Evolutionary conservation across 73 alveolate species (phyloP).

Genomic region (Stentor roeselii): DNA sequence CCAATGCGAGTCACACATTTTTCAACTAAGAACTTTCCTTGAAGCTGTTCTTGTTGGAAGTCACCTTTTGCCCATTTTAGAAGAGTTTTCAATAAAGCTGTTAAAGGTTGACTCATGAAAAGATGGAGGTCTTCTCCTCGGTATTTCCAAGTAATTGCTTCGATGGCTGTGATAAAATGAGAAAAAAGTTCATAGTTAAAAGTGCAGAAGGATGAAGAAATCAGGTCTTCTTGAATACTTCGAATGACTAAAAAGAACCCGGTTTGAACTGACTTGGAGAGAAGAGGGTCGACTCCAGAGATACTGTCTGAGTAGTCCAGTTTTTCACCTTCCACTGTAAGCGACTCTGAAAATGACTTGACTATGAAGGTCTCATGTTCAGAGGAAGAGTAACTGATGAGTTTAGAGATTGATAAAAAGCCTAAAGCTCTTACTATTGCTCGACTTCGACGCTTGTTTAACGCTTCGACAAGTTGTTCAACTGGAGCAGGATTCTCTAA

Average conservation of each 20-base stretch:
- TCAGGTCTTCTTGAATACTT: background rate
- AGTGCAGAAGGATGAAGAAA: too few species aligned
- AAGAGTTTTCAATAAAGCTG: background rate
- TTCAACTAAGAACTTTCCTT: background rate
- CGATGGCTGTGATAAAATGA: background rate
- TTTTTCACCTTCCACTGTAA: background rate
- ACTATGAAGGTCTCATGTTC: background rate
- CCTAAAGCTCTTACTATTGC: conserved; percentile 1
- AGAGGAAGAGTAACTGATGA: background rate
- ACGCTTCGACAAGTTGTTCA: background rate
- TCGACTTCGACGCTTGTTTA: background rate
- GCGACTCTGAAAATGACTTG: conserved; percentile 3
- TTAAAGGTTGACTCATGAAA: background rate
- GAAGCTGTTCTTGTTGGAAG: background rate
- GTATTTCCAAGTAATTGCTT: background rate
- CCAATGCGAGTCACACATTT: background rate
- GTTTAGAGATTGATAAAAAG: background rate
- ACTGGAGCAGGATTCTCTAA: background rate
- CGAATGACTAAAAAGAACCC: background rate
- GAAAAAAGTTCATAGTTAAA: background rate
- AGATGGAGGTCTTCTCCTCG: conserved; percentile 4
- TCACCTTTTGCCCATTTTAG: conserved; percentile 18
- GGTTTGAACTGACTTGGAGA: background rate
- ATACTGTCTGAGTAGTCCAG: background rate
- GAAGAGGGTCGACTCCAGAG: background rate